These are phyloP conservation scores for Aspergillus viridinutans DNA, from an alignment of 2,329 filamentous ascomycete genomes.

Conservation along the genomic window DNA sequence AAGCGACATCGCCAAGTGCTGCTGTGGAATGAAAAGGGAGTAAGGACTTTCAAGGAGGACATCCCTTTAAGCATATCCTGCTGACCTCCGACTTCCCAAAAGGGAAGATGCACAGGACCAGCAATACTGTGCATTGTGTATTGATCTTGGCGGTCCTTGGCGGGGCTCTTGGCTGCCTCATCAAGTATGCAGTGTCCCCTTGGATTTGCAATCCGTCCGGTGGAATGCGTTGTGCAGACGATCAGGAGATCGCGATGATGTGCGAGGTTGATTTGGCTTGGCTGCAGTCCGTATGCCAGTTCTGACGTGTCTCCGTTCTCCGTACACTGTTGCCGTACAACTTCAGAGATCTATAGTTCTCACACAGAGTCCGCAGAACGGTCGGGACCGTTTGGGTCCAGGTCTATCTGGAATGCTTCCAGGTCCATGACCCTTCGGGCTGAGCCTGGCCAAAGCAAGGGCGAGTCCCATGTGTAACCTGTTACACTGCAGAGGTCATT, in stretches of 20 bases:
- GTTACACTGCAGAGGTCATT: neutral
- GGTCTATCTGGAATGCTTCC: neutral
- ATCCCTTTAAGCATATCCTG: neutral
- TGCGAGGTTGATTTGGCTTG: neutral
- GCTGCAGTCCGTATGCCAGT: neutral
- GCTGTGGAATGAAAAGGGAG: slow-evolving; percentile 16
- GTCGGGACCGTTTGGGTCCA: neutral
- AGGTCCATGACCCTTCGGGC: neutral
- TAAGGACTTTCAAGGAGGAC: neutral
- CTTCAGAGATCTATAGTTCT: neutral
- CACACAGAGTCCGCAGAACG: neutral
- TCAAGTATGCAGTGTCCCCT: slow-evolving; percentile 7
- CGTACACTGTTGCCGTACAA: neutral
- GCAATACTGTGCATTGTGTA: slow-evolving; percentile 4
- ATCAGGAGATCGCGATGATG: slow-evolving; percentile 4
- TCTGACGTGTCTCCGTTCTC: neutral
- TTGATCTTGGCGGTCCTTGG: slow-evolving; percentile 18
- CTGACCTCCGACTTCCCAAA: slow-evolving; percentile 1
- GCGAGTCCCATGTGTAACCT: slow-evolving; percentile 3
- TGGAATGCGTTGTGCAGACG: slow-evolving; percentile 1
- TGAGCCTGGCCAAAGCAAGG: slow-evolving; percentile 5
- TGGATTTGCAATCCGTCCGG: neutral
- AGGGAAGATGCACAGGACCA: slow-evolving; percentile 3
- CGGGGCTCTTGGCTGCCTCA: slow-evolving; percentile 17
- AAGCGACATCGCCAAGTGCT: slow-evolving; percentile 19